Percentiles rank a stretch among this genome's conserved stretches.
phyloP scores from a whole-genome alignment of 2,329 filamentous ascomycete species.

The Acephala macrosclerotiorum region DNA sequence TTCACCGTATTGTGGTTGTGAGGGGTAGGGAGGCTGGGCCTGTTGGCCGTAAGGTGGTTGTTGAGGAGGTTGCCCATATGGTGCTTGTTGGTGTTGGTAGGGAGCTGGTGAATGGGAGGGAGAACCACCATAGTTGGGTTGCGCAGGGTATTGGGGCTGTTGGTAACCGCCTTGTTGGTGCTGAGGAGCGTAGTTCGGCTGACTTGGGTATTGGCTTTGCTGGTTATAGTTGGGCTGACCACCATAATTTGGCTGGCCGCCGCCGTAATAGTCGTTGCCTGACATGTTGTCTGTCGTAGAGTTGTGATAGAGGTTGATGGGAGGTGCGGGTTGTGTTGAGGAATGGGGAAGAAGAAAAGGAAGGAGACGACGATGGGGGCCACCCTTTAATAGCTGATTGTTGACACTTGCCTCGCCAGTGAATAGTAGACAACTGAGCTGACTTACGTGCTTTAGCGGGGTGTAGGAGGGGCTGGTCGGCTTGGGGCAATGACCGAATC shows the following conservation, averaged over 20 bases:
- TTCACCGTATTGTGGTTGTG: slow-evolving; percentile 8
- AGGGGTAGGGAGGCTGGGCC: slow-evolving; percentile 20
- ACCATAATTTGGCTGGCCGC: slow-evolving; percentile 32
- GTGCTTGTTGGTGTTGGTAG: slow-evolving; percentile 25
- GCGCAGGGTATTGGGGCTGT: background rate
- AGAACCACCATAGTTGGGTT: slow-evolving; percentile 24
- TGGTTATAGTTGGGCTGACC: slow-evolving; percentile 32
- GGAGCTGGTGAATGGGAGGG: slow-evolving; percentile 18
- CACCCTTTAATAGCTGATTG: slow-evolving; percentile 5
- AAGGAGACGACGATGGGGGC: background rate
- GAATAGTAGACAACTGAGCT: slow-evolving; percentile 10
- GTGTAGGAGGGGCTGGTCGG: slow-evolving; percentile 2
- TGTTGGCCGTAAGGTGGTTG: slow-evolving; percentile 34
- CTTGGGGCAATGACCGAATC: background rate
- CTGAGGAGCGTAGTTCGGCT: slow-evolving; percentile 28
- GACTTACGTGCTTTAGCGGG: slow-evolving; percentile 18
- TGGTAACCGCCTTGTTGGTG: slow-evolving; percentile 16
- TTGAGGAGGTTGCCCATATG: slow-evolving; percentile 36
- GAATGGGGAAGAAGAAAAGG: background rate
- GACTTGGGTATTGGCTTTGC: slow-evolving; percentile 32
- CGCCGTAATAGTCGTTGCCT: slow-evolving; percentile 40
- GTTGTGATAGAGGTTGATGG: background rate
- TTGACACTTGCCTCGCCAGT: slow-evolving; percentile 6
- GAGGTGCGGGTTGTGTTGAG: background rate
- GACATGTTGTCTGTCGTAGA: slow-evolving; percentile 35